Percentiles rank a stretch among this genome's conserved stretches.
Evolutionary conservation across 1,284 basidiomycete genomes (phyloP).

Genomic region (Tilletia horrida): DNA sequence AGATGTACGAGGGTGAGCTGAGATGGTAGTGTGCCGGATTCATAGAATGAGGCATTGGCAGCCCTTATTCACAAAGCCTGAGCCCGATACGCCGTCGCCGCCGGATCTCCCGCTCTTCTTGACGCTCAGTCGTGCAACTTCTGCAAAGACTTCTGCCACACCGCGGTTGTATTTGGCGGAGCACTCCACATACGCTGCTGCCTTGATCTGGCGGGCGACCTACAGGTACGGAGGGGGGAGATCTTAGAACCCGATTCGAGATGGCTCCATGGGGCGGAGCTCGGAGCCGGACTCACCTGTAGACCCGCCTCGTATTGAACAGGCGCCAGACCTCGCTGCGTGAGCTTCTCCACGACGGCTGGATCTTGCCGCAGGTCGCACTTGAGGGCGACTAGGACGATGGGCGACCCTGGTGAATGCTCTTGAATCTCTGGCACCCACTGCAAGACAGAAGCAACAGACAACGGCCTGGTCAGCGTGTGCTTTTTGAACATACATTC

Average conservation of each 20-base stretch:
- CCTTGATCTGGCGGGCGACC: constrained; percentile 88
- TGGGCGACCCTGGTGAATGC: constrained; percentile 89
- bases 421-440: constrained; percentile 82
- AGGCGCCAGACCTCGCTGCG: constrained; percentile 66
- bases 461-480: constrained; percentile 2
- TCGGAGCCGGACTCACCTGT: constrained; percentile 18
- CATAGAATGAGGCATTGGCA: constrained; percentile 2
- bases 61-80: not conserved
- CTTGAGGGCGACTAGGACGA: constrained; percentile 67
- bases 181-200: constrained; percentile 86
- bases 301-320: constrained; percentile 76
- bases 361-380: constrained; percentile 85
- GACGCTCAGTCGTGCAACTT: constrained; percentile 1
- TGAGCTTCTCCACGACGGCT: constrained; percentile 65
- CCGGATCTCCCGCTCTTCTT: constrained; percentile 6
- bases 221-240: constrained; percentile 32
- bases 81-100: not conserved
- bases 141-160: constrained; percentile 80
- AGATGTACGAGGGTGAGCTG: too few species aligned
- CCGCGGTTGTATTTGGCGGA: constrained; percentile 86
- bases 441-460: constrained; percentile 55
- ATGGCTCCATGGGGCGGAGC: too few species aligned
- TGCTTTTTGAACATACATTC: not conserved
- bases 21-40: not conserved
- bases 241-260: not conserved